phyloP scores from a whole-genome alignment of 2,329 filamentous ascomycete genomes.

The Rhinocladiella mackenziei region DNA sequence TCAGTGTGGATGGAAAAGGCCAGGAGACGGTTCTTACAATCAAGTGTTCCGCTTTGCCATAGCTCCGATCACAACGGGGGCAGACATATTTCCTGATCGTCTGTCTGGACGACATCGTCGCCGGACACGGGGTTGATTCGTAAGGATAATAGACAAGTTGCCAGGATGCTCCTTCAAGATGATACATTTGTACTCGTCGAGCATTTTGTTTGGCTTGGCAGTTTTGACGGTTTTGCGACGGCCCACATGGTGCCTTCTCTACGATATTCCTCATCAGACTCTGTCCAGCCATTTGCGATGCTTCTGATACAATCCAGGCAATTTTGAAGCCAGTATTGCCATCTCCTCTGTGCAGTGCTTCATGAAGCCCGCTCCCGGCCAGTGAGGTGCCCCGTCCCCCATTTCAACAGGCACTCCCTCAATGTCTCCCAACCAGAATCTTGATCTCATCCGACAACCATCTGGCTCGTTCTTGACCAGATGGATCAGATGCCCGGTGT shows the following conservation, averaged over 20 bases:
- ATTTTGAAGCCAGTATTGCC: background rate
- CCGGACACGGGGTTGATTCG: no score
- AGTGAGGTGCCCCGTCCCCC: background rate
- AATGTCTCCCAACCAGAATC: conserved; percentile 23
- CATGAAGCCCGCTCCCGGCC: background rate
- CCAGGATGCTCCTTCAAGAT: no score
- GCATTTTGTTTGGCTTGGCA: no score
- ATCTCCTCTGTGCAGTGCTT: background rate
- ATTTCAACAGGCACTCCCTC: background rate
- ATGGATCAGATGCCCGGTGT: conserved; percentile 21
- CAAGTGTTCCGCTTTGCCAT: conserved; percentile 16
- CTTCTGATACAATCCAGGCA: background rate
- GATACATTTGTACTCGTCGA: no score
- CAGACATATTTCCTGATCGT: conserved; percentile 9
- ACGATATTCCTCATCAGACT: no score
- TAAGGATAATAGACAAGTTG: no score
- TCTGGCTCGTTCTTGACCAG: conserved; percentile 20
- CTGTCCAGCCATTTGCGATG: background rate
- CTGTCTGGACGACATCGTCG: no score
- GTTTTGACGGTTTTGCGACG: no score
- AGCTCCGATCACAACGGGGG: conserved; percentile 2
- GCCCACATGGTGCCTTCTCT: no score
- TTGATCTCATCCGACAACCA: conserved; percentile 15
- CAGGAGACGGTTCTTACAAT: conserved; percentile 5
- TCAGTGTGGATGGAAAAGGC: background rate